Evolutionary conservation across 169 alveolate species (phyloP).

Genomic region (Plasmodium coatneyi): DNA sequence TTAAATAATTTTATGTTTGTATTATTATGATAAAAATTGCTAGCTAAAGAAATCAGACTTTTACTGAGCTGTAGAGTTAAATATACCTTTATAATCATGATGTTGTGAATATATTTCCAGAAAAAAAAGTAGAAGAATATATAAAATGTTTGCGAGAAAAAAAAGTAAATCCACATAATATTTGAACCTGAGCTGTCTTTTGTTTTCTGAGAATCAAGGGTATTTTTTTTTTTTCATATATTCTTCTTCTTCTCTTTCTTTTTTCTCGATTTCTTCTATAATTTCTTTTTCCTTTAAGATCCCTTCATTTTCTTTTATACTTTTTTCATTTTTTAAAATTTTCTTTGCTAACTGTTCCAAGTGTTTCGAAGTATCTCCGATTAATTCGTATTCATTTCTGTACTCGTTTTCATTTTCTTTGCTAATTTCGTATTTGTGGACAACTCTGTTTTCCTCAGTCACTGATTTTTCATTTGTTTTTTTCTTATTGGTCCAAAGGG

Average conservation of each 20-base stretch:
- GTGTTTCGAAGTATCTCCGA: conserved; percentile 69
- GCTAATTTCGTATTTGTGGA: conserved; percentile 44
- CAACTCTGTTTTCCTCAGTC: neutral
- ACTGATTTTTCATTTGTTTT: conserved; percentile 5
- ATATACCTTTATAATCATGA: conserved; percentile 38
- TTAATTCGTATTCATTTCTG: conserved; percentile 19
- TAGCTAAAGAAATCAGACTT: conserved; percentile 36
- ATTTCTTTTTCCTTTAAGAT: conserved; percentile 72
- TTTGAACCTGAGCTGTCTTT: neutral
- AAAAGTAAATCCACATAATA: conserved; percentile 27
- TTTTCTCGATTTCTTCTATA: conserved; percentile 59
- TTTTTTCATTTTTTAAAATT: conserved; percentile 28
- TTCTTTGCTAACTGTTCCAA: conserved; percentile 56
- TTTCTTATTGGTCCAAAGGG: neutral
- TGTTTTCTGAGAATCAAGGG: conserved; percentile 21
- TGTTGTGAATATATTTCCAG: conserved; percentile 49
- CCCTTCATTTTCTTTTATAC: conserved; percentile 38
- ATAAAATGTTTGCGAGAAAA: conserved; percentile 51
- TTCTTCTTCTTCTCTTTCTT: conserved; percentile 75
- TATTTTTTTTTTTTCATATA: conserved; percentile 56
- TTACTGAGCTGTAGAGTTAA: conserved; percentile 48
- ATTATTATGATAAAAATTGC: conserved; percentile 26
- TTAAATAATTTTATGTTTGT: conserved; percentile 54
- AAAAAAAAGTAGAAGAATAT: conserved; percentile 30
- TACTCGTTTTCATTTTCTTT: conserved; percentile 37